Evolutionary conservation across 768 basidiomycete genomes (phyloP).

Genomic region (Boletus sensibilis): DNA sequence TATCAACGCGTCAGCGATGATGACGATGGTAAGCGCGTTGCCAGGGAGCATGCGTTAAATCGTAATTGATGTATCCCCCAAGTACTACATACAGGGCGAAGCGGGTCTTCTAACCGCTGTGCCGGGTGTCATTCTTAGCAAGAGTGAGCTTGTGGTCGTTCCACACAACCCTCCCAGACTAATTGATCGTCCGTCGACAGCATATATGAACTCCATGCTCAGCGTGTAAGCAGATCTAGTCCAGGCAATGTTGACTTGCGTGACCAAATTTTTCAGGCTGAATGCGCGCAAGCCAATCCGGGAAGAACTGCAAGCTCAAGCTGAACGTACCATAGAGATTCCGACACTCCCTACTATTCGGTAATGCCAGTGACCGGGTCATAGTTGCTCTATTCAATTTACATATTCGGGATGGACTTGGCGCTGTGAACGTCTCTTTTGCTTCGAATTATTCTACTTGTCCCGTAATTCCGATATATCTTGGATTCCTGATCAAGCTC

Average conservation of each 20-base stretch:
- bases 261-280: conserved; percentile 3
- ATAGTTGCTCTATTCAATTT: background rate
- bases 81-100: conserved; percentile 18
- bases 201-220: conserved; percentile 26
- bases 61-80: background rate
- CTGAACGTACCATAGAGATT: conserved; percentile 8
- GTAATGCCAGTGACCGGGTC: background rate
- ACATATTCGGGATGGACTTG: background rate
- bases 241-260: background rate
- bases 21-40: conserved; percentile 8
- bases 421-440: background rate
- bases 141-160: conserved; percentile 12
- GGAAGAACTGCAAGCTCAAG: conserved; percentile 7
- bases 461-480: too few species aligned
- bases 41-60: background rate
- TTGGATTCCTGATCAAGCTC: too few species aligned
- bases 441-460: background rate
- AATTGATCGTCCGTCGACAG: background rate
- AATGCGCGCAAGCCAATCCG: conserved; percentile 20
- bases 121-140: conserved; percentile 14
- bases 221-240: conserved; percentile 18
- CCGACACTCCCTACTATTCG: conserved; percentile 20
- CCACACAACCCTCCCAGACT: background rate
- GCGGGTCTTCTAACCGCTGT: background rate
- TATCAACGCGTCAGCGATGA: conserved; percentile 10